Percentiles rank a stretch among this genome's conserved stretches.
phyloP scores from a whole-genome alignment of 108 stramenopile genomes.

The Fistulifera solaris region DNA sequence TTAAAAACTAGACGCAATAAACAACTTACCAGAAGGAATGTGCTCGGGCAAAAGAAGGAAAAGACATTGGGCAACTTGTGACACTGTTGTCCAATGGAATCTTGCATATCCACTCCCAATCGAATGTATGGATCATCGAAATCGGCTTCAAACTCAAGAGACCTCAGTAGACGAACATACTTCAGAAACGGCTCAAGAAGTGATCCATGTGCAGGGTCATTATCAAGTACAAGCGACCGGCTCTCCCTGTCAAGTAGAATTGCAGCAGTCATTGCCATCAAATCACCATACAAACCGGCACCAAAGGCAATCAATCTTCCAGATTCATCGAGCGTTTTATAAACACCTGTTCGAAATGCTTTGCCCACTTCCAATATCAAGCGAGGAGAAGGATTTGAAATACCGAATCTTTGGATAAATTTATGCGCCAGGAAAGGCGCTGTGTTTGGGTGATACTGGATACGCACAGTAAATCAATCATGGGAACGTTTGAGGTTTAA shows the following conservation, averaged over 20 bases:
- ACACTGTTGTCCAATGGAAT: conserved; percentile 33
- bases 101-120: conserved; percentile 10
- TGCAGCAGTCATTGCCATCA: conserved; percentile 32
- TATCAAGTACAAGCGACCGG: conserved; percentile 13
- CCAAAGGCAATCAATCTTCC: conserved; percentile 19
- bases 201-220: conserved; percentile 23
- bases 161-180: conserved; percentile 24
- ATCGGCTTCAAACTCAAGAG: not conserved
- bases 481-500: not conserved
- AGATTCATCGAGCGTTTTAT: conserved; percentile 16
- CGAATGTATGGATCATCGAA: not conserved
- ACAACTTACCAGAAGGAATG: not conserved
- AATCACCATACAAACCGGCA: conserved; percentile 25
- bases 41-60: conserved; percentile 38
- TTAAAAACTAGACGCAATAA: conserved; percentile 5
- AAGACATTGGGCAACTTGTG: conserved; percentile 38
- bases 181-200: conserved; percentile 36
- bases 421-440: conserved; percentile 46
- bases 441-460: conserved; percentile 28
- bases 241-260: conserved; percentile 33
- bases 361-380: conserved; percentile 14
- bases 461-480: conserved; percentile 1
- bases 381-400: conserved; percentile 60
- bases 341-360: conserved; percentile 50
- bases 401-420: conserved; percentile 51